These are phyloP conservation scores for Dissoconium aciculare DNA, from an alignment of 2,329 filamentous ascomycete genomes.

Conservation along the genomic window DNA sequence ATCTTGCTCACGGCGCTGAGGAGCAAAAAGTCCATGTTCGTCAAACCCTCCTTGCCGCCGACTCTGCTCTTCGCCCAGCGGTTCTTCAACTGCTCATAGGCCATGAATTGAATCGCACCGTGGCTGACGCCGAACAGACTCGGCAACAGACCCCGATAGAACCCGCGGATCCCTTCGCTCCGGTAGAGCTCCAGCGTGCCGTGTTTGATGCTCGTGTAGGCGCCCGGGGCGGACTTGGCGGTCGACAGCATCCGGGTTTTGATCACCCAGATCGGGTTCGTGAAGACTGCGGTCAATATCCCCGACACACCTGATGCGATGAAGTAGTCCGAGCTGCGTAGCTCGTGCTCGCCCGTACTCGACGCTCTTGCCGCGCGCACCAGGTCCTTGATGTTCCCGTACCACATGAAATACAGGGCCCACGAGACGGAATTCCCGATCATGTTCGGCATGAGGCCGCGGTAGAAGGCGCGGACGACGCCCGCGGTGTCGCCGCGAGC, in stretches of 20 bases:
- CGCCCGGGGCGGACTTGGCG: conserved; percentile 55
- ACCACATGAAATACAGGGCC: conserved; percentile 81
- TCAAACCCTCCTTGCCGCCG: conserved; percentile 34
- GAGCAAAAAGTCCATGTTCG: conserved; percentile 62
- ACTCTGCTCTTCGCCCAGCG: conserved; percentile 35
- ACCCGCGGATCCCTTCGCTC: conserved; percentile 60
- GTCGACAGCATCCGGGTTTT: conserved; percentile 95
- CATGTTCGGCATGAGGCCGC: conserved; percentile 78
- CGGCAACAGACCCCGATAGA: conserved; percentile 76
- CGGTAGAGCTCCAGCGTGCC: conserved; percentile 53
- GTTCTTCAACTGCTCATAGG: conserved; percentile 65
- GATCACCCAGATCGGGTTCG: conserved; percentile 95
- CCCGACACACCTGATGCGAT: conserved; percentile 56
- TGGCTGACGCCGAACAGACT: conserved; percentile 78
- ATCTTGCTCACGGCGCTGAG: conserved; percentile 73
- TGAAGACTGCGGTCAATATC: conserved; percentile 61
- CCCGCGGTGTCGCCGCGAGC: conserved; percentile 6
- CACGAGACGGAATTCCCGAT: conserved; percentile 81
- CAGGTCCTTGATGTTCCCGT: conserved; percentile 44
- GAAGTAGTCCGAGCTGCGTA: conserved; percentile 63
- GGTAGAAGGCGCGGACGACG: conserved; percentile 51
- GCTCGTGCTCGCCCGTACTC: conserved; percentile 25
- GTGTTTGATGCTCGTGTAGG: conserved; percentile 63
- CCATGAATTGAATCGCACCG: conserved; percentile 88
- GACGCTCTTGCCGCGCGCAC: conserved; percentile 25